phyloP scores from a whole-genome alignment of 352 stramenopile genomes.

The Pythium apleroticum region DNA sequence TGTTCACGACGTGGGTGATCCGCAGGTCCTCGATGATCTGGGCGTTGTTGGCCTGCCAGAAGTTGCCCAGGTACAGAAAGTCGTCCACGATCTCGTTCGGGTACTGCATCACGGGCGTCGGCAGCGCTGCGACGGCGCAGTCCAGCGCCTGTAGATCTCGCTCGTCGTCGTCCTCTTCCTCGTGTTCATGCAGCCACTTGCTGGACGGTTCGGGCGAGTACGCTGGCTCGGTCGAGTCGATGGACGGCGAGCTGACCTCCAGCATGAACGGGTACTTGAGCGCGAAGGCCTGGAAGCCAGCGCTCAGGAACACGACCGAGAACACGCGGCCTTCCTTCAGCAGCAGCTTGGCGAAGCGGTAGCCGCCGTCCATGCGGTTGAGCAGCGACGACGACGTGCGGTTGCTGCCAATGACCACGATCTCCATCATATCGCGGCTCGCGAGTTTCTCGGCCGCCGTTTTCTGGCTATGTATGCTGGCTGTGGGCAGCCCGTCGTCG shows the following conservation, averaged over 20 bases:
- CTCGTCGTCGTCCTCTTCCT: conserved; percentile 19
- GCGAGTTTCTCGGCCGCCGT: conserved; percentile 46
- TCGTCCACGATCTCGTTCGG: conserved; percentile 77
- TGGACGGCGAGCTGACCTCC: conserved; percentile 21
- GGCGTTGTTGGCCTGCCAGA: conserved; percentile 74
- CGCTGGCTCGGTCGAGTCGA: conserved; percentile 4
- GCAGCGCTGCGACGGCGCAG: background rate
- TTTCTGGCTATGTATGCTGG: background rate
- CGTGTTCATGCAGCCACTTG: conserved; percentile 9
- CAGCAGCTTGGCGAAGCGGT: conserved; percentile 64
- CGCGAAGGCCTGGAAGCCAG: conserved; percentile 62
- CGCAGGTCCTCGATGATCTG: conserved; percentile 49
- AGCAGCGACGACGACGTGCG: conserved; percentile 47
- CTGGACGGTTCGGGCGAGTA: background rate
- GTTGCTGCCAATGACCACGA: conserved; percentile 67
- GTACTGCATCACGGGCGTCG: conserved; percentile 39
- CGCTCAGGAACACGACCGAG: conserved; percentile 66
- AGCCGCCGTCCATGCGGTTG: conserved; percentile 67
- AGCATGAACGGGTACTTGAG: conserved; percentile 76
- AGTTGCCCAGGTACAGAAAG: conserved; percentile 78
- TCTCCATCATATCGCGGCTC: conserved; percentile 63
- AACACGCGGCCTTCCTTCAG: conserved; percentile 65
- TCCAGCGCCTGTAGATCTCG: conserved; percentile 13
- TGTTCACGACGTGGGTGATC: conserved; percentile 78
- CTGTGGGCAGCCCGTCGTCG: too few relatives aligned